Evolutionary conservation across 345 rosid species (phyloP).

Genomic region (Toxicodendron radicans): DNA sequence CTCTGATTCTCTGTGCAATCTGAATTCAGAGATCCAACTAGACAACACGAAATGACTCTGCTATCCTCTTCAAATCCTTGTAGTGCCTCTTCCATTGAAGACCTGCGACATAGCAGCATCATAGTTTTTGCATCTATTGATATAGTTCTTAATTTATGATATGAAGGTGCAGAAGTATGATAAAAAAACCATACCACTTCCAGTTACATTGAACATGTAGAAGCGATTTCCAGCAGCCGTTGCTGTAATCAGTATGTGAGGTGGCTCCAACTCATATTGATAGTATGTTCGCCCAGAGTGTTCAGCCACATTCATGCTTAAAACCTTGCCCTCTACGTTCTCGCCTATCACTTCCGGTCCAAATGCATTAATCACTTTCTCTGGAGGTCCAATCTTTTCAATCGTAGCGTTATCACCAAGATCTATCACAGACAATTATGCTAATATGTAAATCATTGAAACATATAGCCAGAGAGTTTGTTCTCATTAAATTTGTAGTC

Average conservation of each 20-base stretch:
- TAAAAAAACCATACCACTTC: constrained; percentile 47
- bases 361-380: constrained; percentile 83
- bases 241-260: constrained; percentile 85
- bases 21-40: constrained; percentile 27
- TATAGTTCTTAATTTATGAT: background rate
- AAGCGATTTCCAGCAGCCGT: constrained; percentile 96
- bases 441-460: background rate
- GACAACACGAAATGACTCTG: constrained; percentile 82
- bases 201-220: constrained; percentile 74
- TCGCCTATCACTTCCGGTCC: constrained; percentile 94
- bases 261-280: constrained; percentile 90
- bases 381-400: constrained; percentile 86
- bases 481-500: background rate
- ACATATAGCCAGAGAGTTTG: background rate
- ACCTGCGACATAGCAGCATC: constrained; percentile 41
- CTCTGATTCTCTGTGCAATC: background rate
- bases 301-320: constrained; percentile 62
- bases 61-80: constrained; percentile 80
- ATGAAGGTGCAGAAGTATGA: background rate
- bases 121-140: background rate
- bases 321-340: constrained; percentile 85
- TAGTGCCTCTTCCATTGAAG: constrained; percentile 97
- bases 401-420: constrained; percentile 67
- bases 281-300: constrained; percentile 77
- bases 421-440: constrained; percentile 34